phyloP scores from a whole-genome alignment of 805 yeast genomes.

The Wickerhamomyces xylosicus region DNA sequence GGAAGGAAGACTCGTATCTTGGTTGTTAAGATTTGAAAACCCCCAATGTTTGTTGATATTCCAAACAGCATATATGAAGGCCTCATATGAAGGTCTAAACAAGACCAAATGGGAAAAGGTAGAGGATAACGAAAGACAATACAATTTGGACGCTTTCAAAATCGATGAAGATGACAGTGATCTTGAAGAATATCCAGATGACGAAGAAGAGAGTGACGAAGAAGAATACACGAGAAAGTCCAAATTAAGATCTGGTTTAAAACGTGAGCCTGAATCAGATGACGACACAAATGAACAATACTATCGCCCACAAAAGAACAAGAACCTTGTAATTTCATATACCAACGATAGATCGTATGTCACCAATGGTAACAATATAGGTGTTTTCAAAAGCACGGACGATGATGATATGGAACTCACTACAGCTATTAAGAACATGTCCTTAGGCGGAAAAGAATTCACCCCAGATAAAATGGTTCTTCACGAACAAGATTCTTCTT shows the following conservation, averaged over 20 bases:
- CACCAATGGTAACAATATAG: slow-evolving; percentile 68
- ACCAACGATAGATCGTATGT: slow-evolving; percentile 68
- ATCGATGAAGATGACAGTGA: slow-evolving; percentile 17
- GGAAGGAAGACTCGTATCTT: slow-evolving; percentile 37
- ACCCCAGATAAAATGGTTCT: slow-evolving; percentile 63
- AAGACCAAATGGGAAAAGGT: slow-evolving; percentile 35
- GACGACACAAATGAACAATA: slow-evolving; percentile 22
- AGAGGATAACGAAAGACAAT: slow-evolving; percentile 38
- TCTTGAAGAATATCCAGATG: slow-evolving; percentile 21
- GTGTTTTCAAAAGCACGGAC: slow-evolving; percentile 60
- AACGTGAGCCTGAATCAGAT: slow-evolving; percentile 27
- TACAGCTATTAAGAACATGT: slow-evolving; percentile 57
- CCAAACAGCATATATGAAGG: slow-evolving; percentile 39
- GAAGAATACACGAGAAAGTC: slow-evolving; percentile 24
- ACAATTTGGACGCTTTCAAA: slow-evolving; percentile 43
- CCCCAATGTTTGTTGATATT: slow-evolving; percentile 34
- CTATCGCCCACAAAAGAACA: slow-evolving; percentile 35
- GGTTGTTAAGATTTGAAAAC: slow-evolving; percentile 46
- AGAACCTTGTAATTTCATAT: slow-evolving; percentile 60
- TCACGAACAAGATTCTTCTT: slow-evolving; percentile 60
- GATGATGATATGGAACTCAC: slow-evolving; percentile 44
- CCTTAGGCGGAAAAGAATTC: slow-evolving; percentile 28
- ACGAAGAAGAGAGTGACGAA: slow-evolving; percentile 25
- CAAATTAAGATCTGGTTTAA: slow-evolving; percentile 14
- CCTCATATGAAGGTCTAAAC: slow-evolving; percentile 55